Evolutionary conservation across 768 basidiomycete species (phyloP).

Genomic region (Lactarius akahatsu): DNA sequence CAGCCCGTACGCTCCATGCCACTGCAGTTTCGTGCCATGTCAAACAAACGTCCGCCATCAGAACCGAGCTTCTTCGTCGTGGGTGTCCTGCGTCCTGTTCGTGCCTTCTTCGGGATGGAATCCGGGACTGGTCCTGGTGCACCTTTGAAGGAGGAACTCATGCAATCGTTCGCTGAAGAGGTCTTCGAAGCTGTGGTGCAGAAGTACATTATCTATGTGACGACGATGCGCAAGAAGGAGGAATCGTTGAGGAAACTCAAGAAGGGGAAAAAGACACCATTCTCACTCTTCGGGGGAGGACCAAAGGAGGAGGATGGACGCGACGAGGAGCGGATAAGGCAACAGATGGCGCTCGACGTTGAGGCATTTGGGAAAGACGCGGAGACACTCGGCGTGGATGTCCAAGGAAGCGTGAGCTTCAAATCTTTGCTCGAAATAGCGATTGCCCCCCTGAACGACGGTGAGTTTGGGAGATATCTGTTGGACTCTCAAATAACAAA

Average conservation of each 20-base stretch:
- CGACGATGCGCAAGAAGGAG: slow-evolving; percentile 88
- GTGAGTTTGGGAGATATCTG: neutral
- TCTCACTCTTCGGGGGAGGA: slow-evolving; percentile 73
- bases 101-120: slow-evolving; percentile 67
- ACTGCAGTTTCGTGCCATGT: slow-evolving; percentile 85
- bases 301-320: slow-evolving; percentile 65
- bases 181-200: slow-evolving; percentile 73
- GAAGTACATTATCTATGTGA: slow-evolving; percentile 69
- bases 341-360: slow-evolving; percentile 86
- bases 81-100: slow-evolving; percentile 77
- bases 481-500: neutral
- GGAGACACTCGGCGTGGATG: slow-evolving; percentile 61
- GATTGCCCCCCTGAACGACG: neutral
- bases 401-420: slow-evolving; percentile 39
- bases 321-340: slow-evolving; percentile 86
- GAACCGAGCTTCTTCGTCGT: slow-evolving; percentile 88
- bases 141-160: slow-evolving; percentile 53
- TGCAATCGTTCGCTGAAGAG: slow-evolving; percentile 52
- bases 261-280: slow-evolving; percentile 76
- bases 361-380: slow-evolving; percentile 82
- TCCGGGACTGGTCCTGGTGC: slow-evolving; percentile 57
- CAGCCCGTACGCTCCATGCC: slow-evolving; percentile 85
- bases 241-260: slow-evolving; percentile 84
- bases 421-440: neutral
- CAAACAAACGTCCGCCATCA: slow-evolving; percentile 64